Conservation (phyloP, 169 alveolate genomes). For the Sarcocystis neurona region DNA sequence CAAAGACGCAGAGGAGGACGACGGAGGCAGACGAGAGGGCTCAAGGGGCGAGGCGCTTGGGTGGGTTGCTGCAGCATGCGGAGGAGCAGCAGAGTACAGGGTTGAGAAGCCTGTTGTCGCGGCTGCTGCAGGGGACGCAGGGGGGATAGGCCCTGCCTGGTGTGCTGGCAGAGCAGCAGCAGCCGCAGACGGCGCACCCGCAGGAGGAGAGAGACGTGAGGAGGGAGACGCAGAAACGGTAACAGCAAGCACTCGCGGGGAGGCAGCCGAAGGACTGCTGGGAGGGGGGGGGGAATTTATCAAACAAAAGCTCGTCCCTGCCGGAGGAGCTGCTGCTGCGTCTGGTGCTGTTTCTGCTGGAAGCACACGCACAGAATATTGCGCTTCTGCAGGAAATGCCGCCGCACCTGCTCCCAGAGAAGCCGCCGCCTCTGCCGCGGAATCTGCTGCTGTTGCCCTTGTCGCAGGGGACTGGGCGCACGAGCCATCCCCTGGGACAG, state of each 20-base stretch:
- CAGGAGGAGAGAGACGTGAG: too few species aligned
- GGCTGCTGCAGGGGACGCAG: too few species aligned
- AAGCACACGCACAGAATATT: neutral
- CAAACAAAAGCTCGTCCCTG: too few species aligned
- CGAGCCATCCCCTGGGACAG: too few species aligned
- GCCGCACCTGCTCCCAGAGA: too few species aligned
- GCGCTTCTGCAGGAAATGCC: neutral
- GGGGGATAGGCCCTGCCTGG: neutral
- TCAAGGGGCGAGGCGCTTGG: neutral
- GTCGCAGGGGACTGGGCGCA: neutral
- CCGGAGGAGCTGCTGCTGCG: slow-evolving; percentile 24
- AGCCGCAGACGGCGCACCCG: neutral
- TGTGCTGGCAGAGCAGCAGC: neutral
- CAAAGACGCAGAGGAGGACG: neutral
- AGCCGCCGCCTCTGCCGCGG: slow-evolving; percentile 18
- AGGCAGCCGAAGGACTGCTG: too few species aligned
- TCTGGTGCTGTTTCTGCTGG: slow-evolving; percentile 21
- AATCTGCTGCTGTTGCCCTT: neutral
- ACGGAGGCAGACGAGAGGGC: neutral
- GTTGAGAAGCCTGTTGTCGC: too few species aligned
- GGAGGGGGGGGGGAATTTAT: too few species aligned
- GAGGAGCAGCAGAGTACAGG: neutral
- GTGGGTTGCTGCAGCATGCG: neutral
- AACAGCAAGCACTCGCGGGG: too few species aligned
- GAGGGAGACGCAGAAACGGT: too few species aligned